These are phyloP conservation scores for Sporisorium reilianum DNA, from an alignment of 1,284 basidiomycete species.

Conservation along the genomic window DNA sequence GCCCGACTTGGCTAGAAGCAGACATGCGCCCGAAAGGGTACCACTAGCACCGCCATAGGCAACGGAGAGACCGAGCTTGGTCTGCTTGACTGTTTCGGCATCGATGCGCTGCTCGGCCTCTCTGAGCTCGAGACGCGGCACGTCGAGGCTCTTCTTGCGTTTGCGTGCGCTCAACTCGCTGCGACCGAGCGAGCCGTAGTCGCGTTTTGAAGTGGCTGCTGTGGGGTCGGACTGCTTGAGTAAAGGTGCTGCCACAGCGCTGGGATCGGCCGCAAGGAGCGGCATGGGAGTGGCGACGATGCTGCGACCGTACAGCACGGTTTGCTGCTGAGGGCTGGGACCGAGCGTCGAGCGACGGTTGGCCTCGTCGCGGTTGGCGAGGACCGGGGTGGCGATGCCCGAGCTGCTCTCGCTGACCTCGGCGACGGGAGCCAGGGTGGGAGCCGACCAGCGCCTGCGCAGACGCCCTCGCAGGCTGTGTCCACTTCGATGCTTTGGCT, in stretches of 20 bases:
- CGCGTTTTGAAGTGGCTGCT: slow-evolving; percentile 15
- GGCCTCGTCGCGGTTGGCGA: slow-evolving; percentile 51
- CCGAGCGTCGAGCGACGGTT: slow-evolving; percentile 21
- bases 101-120: slow-evolving; percentile 36
- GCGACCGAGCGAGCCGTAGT: slow-evolving; percentile 44
- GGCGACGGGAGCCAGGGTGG: slow-evolving; percentile 63
- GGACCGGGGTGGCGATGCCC: slow-evolving; percentile 62
- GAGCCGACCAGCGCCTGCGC: slow-evolving; percentile 57
- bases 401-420: slow-evolving; percentile 67
- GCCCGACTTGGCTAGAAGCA: slow-evolving; percentile 93
- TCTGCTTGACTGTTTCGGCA: slow-evolving; percentile 63
- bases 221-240: slow-evolving; percentile 1
- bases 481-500: slow-evolving; percentile 21
- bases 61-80: slow-evolving; percentile 80
- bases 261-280: neutral
- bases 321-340: slow-evolving; percentile 16
- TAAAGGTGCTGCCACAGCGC: neutral
- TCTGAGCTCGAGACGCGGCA: slow-evolving; percentile 41
- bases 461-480: slow-evolving; percentile 21
- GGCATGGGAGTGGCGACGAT: slow-evolving; percentile 33
- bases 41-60: slow-evolving; percentile 91
- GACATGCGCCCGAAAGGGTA: slow-evolving; percentile 91
- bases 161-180: slow-evolving; percentile 25
- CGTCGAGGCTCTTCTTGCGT: slow-evolving; percentile 37
- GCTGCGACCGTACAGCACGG: slow-evolving; percentile 31